Percentiles rank a stretch among this genome's conserved stretches.
Evolutionary conservation across 768 basidiomycete genomes (phyloP).

Genomic region (Infundibulicybe gibba): DNA sequence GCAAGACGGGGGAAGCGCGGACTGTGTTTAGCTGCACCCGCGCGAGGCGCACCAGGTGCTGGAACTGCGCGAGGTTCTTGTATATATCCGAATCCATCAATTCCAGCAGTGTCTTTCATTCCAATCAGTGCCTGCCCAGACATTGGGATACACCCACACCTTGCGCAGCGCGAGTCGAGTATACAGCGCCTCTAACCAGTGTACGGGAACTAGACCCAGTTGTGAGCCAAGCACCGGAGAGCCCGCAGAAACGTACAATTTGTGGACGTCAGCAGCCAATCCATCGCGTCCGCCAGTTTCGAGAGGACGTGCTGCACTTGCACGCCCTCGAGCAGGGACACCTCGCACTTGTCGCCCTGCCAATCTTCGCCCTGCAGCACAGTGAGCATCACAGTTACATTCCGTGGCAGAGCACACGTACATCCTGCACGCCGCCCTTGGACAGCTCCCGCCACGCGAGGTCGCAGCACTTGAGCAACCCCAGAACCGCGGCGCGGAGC

Average conservation of each 20-base stretch:
- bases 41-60: conserved; percentile 33
- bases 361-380: conserved; percentile 72
- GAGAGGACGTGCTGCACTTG: conserved; percentile 49
- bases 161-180: conserved; percentile 57
- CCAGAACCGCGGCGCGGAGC: conserved; percentile 62
- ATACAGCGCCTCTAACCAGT: conserved; percentile 48
- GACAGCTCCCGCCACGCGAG: conserved; percentile 78
- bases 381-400: conserved; percentile 5
- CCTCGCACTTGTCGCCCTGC: conserved; percentile 86
- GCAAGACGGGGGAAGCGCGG: conserved; percentile 29
- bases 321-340: conserved; percentile 66
- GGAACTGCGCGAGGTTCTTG: conserved; percentile 31
- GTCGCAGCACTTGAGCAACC: conserved; percentile 78
- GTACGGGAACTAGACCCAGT: conserved; percentile 31
- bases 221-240: background rate
- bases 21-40: conserved; percentile 38
- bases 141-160: conserved; percentile 25
- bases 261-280: conserved; percentile 51
- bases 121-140: background rate
- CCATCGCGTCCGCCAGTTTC: conserved; percentile 55
- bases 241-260: conserved; percentile 29
- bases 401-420: conserved; percentile 32
- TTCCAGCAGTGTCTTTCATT: conserved; percentile 42
- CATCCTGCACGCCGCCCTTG: conserved; percentile 76
- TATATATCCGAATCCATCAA: conserved; percentile 40